These are phyloP conservation scores for Colletotrichum orbiculare DNA, from an alignment of 2,329 filamentous ascomycete species.

Conservation along the genomic window DNA sequence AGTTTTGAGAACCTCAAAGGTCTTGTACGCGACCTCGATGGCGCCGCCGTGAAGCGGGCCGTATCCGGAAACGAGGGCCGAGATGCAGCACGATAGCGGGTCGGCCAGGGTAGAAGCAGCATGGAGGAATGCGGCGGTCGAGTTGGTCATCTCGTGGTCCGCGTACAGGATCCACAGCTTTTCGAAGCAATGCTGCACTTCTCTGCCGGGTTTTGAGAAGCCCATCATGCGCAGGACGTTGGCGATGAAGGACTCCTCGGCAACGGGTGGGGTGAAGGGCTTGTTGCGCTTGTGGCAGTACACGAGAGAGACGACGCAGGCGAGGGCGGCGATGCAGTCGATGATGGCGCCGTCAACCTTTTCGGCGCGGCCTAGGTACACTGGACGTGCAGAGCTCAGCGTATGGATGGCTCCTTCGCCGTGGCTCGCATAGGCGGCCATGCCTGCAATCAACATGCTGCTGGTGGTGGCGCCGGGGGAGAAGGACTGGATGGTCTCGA, in stretches of 20 bases:
- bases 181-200: slow-evolving; percentile 42
- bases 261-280: slow-evolving; percentile 47
- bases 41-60: slow-evolving; percentile 58
- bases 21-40: slow-evolving; percentile 58
- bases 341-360: slow-evolving; percentile 18
- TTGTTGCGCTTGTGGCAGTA: slow-evolving; percentile 52
- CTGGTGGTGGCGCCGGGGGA: slow-evolving; percentile 46
- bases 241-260: slow-evolving; percentile 48
- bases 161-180: slow-evolving; percentile 56
- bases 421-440: slow-evolving; percentile 47
- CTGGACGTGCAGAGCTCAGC: neutral
- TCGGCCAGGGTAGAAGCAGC: slow-evolving; percentile 60
- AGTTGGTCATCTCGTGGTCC: slow-evolving; percentile 62
- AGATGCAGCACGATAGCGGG: slow-evolving; percentile 52
- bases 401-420: slow-evolving; percentile 44
- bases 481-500: slow-evolving; percentile 26
- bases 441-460: slow-evolving; percentile 50
- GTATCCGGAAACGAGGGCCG: slow-evolving; percentile 39
- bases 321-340: slow-evolving; percentile 8
- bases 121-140: slow-evolving; percentile 57
- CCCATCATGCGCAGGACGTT: slow-evolving; percentile 51
- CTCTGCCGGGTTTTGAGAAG: neutral
- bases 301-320: slow-evolving; percentile 21
- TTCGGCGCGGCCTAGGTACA: neutral
- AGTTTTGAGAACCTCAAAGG: slow-evolving; percentile 49